Conservation (phyloP, 208 protist genomes). For the Tritrichomonas foetus region DNA sequence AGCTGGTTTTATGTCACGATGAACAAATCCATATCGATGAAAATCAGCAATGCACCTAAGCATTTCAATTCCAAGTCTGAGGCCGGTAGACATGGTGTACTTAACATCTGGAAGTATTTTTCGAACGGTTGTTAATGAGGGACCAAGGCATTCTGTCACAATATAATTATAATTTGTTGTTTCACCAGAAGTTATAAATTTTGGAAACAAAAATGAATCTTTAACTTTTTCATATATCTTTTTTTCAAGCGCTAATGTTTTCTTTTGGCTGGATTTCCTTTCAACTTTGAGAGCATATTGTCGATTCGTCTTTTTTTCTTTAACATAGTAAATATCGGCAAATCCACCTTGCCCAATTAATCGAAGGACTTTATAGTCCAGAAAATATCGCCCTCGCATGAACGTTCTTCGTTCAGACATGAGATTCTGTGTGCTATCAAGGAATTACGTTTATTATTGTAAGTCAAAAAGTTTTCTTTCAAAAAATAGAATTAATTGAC, state of each 20-base stretch:
- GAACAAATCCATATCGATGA: background rate
- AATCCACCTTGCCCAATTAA: background rate
- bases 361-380: too few species aligned
- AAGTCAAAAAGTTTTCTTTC: too few species aligned
- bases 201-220: background rate
- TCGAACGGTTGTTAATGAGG: background rate
- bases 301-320: background rate
- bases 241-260: background rate
- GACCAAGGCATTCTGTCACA: background rate
- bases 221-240: background rate
- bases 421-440: too few species aligned
- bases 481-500: too few species aligned
- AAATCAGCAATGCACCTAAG: background rate
- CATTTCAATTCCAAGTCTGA: background rate
- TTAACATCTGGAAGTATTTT: background rate
- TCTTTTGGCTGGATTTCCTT: background rate
- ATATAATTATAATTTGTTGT: background rate
- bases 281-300: background rate
- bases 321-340: constrained; percentile 5
- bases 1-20: background rate
- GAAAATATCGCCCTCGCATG: too few species aligned
- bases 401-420: too few species aligned
- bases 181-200: background rate
- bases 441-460: too few species aligned
- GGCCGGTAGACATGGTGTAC: background rate